phyloP scores from a whole-genome alignment of 1,284 basidiomycete genomes.

The Ganoderma boninense region DNA sequence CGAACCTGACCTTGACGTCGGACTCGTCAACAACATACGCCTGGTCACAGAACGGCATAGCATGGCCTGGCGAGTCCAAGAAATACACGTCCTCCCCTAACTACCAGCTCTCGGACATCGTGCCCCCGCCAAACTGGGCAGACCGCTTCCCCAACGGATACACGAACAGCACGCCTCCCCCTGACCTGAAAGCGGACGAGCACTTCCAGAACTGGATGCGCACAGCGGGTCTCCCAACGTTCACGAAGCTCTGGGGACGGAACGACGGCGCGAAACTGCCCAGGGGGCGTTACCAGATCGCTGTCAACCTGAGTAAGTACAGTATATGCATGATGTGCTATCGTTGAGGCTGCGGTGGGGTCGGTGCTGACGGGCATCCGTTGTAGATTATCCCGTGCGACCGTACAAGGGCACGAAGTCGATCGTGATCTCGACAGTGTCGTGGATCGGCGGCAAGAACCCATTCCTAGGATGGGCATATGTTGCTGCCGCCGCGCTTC shows the following conservation, averaged over 20 bases:
- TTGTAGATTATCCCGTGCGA: slow-evolving; percentile 90
- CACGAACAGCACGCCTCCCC: slow-evolving; percentile 70
- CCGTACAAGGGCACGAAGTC: slow-evolving; percentile 96
- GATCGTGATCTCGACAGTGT: slow-evolving; percentile 95
- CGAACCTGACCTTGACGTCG: slow-evolving; percentile 67
- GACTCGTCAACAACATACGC: slow-evolving; percentile 66
- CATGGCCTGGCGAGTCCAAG: slow-evolving; percentile 93
- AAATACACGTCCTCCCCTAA: slow-evolving; percentile 80
- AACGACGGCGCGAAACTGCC: slow-evolving; percentile 84
- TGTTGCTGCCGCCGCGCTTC: slow-evolving; percentile 88
- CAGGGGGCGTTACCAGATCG: slow-evolving; percentile 82
- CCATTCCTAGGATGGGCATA: slow-evolving; percentile 98
- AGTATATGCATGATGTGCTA: neutral
- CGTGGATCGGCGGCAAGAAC: slow-evolving; percentile 98
- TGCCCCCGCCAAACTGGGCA: slow-evolving; percentile 95
- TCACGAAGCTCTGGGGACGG: slow-evolving; percentile 93
- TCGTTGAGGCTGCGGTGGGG: neutral
- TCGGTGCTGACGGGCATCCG: slow-evolving; percentile 6
- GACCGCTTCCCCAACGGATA: slow-evolving; percentile 81
- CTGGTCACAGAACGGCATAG: slow-evolving; percentile 86
- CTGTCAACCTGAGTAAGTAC: slow-evolving; percentile 85
- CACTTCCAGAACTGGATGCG: slow-evolving; percentile 99
- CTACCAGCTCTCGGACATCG: slow-evolving; percentile 69
- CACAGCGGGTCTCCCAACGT: slow-evolving; percentile 95
- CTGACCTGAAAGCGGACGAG: slow-evolving; percentile 83